phyloP scores from a whole-genome alignment of 768 basidiomycete genomes.

The Agaricus subrufescens region DNA sequence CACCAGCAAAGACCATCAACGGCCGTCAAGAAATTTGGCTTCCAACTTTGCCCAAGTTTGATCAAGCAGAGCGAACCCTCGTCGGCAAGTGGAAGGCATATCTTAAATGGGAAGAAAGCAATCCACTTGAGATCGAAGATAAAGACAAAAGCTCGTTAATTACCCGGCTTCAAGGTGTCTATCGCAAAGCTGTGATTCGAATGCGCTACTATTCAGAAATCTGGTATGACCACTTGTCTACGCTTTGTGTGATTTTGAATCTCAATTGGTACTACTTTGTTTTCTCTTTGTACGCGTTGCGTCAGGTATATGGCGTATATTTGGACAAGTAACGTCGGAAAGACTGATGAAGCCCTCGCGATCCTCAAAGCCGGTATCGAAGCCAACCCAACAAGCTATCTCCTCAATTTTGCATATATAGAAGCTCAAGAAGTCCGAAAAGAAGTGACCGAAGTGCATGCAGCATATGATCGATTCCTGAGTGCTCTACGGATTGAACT shows the following conservation, averaged over 20 bases:
- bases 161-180: conserved; percentile 72
- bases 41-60: conserved; percentile 70
- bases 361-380: conserved; percentile 82
- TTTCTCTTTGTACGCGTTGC: conserved; percentile 2
- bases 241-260: background rate
- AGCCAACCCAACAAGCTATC: conserved; percentile 81
- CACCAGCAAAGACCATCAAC: conserved; percentile 1
- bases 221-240: conserved; percentile 51
- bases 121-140: conserved; percentile 90
- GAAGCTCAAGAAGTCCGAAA: conserved; percentile 62
- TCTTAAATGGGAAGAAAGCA: conserved; percentile 92
- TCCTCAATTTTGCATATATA: conserved; percentile 86
- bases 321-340: conserved; percentile 73
- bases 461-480: conserved; percentile 70
- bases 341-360: conserved; percentile 76
- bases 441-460: conserved; percentile 64
- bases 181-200: conserved; percentile 83
- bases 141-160: conserved; percentile 66
- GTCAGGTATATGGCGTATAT: conserved; percentile 89
- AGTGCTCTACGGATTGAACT: conserved; percentile 58
- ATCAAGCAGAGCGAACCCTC: conserved; percentile 62
- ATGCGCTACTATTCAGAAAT: conserved; percentile 96
- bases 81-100: conserved; percentile 90
- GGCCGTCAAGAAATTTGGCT: conserved; percentile 48
- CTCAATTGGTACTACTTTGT: background rate